Evolutionary conservation across 1,284 basidiomycete genomes (phyloP).

Genomic region (Lentinula novae-zelandiae): DNA sequence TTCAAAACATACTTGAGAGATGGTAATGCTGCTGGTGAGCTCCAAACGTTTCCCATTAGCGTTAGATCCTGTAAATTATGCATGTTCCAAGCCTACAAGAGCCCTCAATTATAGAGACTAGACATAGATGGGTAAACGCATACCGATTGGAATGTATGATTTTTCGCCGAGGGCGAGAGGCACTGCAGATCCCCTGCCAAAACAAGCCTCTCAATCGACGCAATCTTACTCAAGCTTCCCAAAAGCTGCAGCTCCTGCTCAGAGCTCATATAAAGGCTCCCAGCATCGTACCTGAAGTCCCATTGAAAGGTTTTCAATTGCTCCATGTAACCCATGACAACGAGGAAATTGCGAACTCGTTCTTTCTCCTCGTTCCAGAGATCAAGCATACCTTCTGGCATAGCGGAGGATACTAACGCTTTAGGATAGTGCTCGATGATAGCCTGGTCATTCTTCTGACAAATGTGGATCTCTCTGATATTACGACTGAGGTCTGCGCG

Average conservation of each 20-base stretch:
- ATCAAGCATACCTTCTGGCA: constrained; percentile 14
- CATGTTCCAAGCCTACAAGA: constrained; percentile 29
- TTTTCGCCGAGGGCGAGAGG: constrained; percentile 25
- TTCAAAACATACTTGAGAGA: constrained; percentile 32
- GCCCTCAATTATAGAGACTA: constrained; percentile 14
- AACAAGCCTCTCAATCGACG: neutral
- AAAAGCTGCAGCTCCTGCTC: constrained; percentile 23
- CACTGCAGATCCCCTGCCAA: constrained; percentile 34
- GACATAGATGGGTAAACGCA: constrained; percentile 30
- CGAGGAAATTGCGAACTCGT: constrained; percentile 33
- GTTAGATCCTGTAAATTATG: constrained; percentile 33
- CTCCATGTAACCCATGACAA: constrained; percentile 36
- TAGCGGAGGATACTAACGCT: constrained; percentile 23
- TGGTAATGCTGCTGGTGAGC: constrained; percentile 27
- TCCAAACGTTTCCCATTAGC: constrained; percentile 35
- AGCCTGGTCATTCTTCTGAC: constrained; percentile 29
- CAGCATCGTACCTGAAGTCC: constrained; percentile 18
- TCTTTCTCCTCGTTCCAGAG: constrained; percentile 23
- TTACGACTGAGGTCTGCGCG: constrained; percentile 40
- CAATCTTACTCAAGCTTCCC: constrained; percentile 14
- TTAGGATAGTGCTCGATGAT: constrained; percentile 33
- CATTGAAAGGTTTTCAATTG: constrained; percentile 37
- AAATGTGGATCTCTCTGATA: constrained; percentile 37
- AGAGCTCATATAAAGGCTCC: constrained; percentile 3
- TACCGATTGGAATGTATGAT: constrained; percentile 19